Base-by-base conservation (phyloP, 805 yeast species). In the Peterozyma xylosa region DNA sequence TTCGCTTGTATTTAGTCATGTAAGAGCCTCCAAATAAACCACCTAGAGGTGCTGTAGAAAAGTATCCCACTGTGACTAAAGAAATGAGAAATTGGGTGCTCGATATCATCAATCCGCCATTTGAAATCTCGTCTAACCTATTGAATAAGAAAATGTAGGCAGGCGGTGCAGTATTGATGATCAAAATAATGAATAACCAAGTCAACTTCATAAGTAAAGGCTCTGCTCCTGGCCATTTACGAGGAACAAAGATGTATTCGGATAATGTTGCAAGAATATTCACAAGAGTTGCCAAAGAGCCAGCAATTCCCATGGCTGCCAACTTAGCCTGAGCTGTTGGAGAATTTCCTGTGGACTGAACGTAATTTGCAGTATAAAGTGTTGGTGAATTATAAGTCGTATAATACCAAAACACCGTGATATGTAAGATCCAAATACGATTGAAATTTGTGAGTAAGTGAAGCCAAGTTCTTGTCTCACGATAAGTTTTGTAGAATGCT, bases 341-440 rank as follows among this genome's bases (percentile, higher is more conserved):
- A 30, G 73, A 74, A 55, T 76, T 81, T 53, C 84, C 73, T 38
- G 68, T 50, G 6, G 67, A 56, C 35, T 75, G 78, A 41, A 66
- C 65, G 54, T 82, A 84, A 42, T 74, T 63, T 34, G 63, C 62
- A 0, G 88, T 81, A 58, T 82, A 86, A 29, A 86, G 64, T 0
- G 85, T 73, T 1, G 86, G 80, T 0, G 89, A 68, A 56, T 86
- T 84, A 56, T 73, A 74, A 37, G 81, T 58, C 0, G 89, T 82
- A 55, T 79, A 86, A 45, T 78, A 76, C 96, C 96, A 86, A 58
- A 83, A 86, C 32, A 79, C 66, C 1, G 86, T 70, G 35, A 80
- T 66, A 55, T 86, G 96, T 41, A 86, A 74, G 43, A 83, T 79
- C 90, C 91, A 84, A 42, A 84, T 77, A 45, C 96, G 66, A 59